Percentiles rank a stretch among this genome's conserved stretches.
Conservation (phyloP, 1,284 basidiomycete species). For the Trichosporon coremiiforme region DNA sequence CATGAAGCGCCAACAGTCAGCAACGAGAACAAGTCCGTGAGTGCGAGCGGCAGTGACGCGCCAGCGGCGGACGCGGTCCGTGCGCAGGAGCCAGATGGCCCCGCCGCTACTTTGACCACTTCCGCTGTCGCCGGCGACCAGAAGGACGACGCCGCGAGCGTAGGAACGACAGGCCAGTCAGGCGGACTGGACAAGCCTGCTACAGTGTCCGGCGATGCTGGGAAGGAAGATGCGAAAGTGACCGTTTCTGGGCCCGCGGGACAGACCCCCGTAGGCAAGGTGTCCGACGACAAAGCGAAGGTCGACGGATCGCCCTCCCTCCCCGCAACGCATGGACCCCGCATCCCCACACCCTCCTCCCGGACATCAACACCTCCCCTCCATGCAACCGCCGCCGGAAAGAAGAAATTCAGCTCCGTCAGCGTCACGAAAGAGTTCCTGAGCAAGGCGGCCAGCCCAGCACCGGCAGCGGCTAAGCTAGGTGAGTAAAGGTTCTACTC, state of each 20-base stretch:
- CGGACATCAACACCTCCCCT: conserved; percentile 51
- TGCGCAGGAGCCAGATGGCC: neutral
- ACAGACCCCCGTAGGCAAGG: conserved; percentile 4
- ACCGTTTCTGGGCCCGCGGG: neutral
- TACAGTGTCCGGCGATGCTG: neutral
- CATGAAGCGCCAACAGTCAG: conserved; percentile 21
- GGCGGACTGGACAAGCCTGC: neutral
- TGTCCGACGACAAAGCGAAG: conserved; percentile 16
- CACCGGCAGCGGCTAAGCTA: conserved; percentile 35
- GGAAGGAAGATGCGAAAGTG: neutral
- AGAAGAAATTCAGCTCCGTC: conserved; percentile 81
- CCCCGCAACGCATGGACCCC: conserved; percentile 26
- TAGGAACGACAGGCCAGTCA: neutral
- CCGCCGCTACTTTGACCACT: neutral
- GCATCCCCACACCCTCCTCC: conserved; percentile 45
- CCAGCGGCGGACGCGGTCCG: conserved; percentile 16
- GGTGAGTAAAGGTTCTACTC: conserved; percentile 13
- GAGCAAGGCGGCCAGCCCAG: conserved; percentile 67
- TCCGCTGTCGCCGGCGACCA: conserved; percentile 1
- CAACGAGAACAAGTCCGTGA: conserved; percentile 20
- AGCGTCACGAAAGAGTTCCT: conserved; percentile 94
- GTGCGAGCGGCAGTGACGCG: conserved; percentile 8
- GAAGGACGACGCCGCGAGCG: neutral
- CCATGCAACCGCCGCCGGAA: conserved; percentile 59
- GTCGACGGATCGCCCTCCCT: neutral